Base-by-base conservation (phyloP, 495 filamentous ascomycete genomes). In the Rusavskia elegans region DNA sequence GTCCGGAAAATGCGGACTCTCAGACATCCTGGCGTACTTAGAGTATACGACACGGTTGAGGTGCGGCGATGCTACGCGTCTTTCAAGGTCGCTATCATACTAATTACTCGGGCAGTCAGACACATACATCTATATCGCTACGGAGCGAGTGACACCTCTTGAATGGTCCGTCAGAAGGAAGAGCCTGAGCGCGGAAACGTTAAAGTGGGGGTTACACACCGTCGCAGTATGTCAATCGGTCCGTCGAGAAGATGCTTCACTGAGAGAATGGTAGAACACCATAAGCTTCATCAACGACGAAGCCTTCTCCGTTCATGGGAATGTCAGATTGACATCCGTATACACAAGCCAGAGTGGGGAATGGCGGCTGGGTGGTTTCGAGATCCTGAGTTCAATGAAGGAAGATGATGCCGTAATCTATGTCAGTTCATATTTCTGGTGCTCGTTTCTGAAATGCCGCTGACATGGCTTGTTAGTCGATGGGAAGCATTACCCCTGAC, bases 251-350 rank as follows among this genome's bases (percentile, higher is more conserved):
- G 9, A 14, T 2, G 8, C 13, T 35, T 14, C 48, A 16, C 38
- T 39, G 14, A 48, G 11, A 14, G 1, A 40, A 20, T 29, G 13
- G 10, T 52, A 90, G 83, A 85, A 85, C 65, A 95, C 92, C 0
- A 66, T 97, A 40, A 93, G 90, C 61, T 98, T 98, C 59, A 85
- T 98, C 59, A 96, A 97, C 60, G 83, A 85, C 36, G 93, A 97
- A 57, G 92, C 90, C 2, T 73, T 82, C 5, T 94, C 88, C 0
- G 79, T 97, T 5, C 92, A 98, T 59, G 92, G 89, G 37, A 86
- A 77, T 54, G 71, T 97, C 27, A 78, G 86, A 50, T 80, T 83
- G 20, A 84, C 86, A 2, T 95, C 90, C 0, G 76, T 98, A 57
- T 97, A 83, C 62, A 86, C 82, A 14, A 85, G 87, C 64, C 89